Percentiles rank a stretch among this genome's conserved stretches.
Conservation (phyloP, 129 eudicot species). For the Silybum marianum region DNA sequence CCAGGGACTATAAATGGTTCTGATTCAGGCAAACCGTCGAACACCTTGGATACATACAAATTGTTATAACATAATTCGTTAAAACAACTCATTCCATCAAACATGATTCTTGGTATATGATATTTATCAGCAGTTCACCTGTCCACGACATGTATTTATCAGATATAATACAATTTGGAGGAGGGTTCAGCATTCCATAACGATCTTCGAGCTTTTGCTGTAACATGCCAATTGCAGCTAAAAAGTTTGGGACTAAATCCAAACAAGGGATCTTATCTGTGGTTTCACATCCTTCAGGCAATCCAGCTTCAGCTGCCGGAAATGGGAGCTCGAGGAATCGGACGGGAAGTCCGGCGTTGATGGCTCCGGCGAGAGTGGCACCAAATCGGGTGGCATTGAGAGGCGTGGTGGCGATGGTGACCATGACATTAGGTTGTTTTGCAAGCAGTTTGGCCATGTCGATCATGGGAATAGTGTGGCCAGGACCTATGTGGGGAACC, state of each 20-base stretch:
- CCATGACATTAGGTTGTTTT: slow-evolving; percentile 35
- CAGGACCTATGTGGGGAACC: slow-evolving; percentile 27
- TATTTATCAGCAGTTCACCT: slow-evolving; percentile 32
- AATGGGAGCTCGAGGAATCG: slow-evolving; percentile 34
- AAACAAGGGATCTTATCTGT: slow-evolving; percentile 46
- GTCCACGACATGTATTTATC: slow-evolving; percentile 46
- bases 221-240: slow-evolving; percentile 32
- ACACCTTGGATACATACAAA: slow-evolving; percentile 15
- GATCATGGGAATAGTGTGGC: slow-evolving; percentile 34
- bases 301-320: slow-evolving; percentile 48
- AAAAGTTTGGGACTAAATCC: slow-evolving; percentile 23
- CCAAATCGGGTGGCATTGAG: slow-evolving; percentile 37
- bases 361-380: slow-evolving; percentile 16
- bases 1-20: slow-evolving; percentile 48
- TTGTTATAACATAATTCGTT: slow-evolving; percentile 33
- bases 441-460: slow-evolving; percentile 46
- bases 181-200: slow-evolving; percentile 27
- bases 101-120: slow-evolving; percentile 44
- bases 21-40: slow-evolving; percentile 12
- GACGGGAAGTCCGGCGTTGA: slow-evolving; percentile 32
- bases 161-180: slow-evolving; percentile 36
- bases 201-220: slow-evolving; percentile 31
- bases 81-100: slow-evolving; percentile 52
- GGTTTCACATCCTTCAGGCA: slow-evolving; percentile 58
- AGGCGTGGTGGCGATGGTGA: slow-evolving; percentile 55